Conservation (phyloP, 2,329 filamentous ascomycete species). For the Allantophomopsis lycopodina region DNA sequence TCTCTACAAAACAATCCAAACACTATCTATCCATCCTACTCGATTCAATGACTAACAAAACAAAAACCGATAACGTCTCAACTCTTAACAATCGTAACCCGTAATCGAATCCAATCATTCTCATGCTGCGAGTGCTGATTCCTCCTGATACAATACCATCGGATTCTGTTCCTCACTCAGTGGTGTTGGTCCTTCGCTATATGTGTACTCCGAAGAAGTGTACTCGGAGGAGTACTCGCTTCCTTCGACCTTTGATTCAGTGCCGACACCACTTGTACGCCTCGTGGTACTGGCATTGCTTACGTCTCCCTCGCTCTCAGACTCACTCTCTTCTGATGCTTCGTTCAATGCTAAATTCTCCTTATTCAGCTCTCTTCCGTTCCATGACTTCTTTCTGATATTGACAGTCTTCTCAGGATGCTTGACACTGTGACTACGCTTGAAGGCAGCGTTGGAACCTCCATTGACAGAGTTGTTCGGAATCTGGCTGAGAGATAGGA, state of each 20-base stretch:
- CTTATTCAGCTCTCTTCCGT: conserved; percentile 41
- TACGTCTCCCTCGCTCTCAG: conserved; percentile 32
- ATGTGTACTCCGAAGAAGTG: background rate
- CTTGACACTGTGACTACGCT: conserved; percentile 67
- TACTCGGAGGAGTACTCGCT: background rate
- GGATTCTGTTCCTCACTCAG: background rate
- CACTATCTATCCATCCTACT: too few relatives aligned
- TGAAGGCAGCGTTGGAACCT: conserved; percentile 40
- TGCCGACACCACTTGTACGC: conserved; percentile 22
- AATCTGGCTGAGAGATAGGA: conserved; percentile 84
- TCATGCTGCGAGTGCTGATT: background rate
- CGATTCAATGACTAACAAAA: too few relatives aligned
- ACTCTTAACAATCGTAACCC: too few relatives aligned
- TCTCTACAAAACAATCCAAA: too few relatives aligned
- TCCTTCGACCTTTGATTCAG: background rate
- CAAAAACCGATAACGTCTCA: too few relatives aligned
- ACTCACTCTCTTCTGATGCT: conserved; percentile 1
- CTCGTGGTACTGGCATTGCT: conserved; percentile 4
- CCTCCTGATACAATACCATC: background rate
- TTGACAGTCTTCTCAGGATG: conserved; percentile 34
- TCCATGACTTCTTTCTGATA: conserved; percentile 59
- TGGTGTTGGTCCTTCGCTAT: background rate
- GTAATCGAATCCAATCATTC: too few relatives aligned
- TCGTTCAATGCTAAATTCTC: conserved; percentile 52
- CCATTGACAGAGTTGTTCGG: conserved; percentile 52